Evolutionary conservation across 208 protist genomes (phyloP).

Genomic region (Angomonas deanei): DNA sequence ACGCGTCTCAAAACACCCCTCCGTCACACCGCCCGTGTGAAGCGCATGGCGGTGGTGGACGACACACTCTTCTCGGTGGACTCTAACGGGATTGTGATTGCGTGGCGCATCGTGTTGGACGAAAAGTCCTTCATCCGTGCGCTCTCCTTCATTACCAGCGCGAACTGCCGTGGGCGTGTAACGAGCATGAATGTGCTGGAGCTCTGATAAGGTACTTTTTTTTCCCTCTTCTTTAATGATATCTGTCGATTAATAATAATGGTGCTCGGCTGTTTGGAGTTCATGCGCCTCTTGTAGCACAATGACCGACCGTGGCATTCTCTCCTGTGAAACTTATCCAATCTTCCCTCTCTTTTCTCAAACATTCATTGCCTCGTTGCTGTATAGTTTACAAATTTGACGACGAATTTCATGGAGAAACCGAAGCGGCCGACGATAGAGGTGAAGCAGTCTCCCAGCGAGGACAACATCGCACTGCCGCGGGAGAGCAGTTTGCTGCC

Average conservation of each 20-base stretch:
- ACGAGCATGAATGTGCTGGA: slow-evolving; percentile 40
- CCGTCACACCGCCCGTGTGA: slow-evolving; percentile 49
- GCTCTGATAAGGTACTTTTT: slow-evolving; percentile 15
- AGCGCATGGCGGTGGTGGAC: slow-evolving; percentile 22
- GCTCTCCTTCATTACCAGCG: slow-evolving; percentile 48
- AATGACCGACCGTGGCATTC: no score
- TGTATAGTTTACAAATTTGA: neutral
- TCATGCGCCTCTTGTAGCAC: no score
- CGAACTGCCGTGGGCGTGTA: slow-evolving; percentile 67
- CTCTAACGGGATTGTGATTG: slow-evolving; percentile 45
- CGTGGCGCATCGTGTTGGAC: slow-evolving; percentile 13
- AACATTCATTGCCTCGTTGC: neutral
- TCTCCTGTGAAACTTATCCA: no score
- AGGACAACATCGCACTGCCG: slow-evolving; percentile 4
- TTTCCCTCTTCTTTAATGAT: neutral
- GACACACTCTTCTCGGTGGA: slow-evolving; percentile 54
- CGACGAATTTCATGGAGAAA: slow-evolving; percentile 9
- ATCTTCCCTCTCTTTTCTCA: neutral
- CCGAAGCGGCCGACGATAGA: slow-evolving; percentile 2
- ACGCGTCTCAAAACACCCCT: slow-evolving; percentile 39
- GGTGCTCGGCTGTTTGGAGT: no score
- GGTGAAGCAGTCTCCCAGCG: neutral
- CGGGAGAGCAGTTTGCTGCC: slow-evolving; percentile 47
- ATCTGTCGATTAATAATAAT: no score
- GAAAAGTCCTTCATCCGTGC: neutral